Conservation (phyloP, 2,329 filamentous ascomycete species). For the Hyphodiscus sp. region DNA sequence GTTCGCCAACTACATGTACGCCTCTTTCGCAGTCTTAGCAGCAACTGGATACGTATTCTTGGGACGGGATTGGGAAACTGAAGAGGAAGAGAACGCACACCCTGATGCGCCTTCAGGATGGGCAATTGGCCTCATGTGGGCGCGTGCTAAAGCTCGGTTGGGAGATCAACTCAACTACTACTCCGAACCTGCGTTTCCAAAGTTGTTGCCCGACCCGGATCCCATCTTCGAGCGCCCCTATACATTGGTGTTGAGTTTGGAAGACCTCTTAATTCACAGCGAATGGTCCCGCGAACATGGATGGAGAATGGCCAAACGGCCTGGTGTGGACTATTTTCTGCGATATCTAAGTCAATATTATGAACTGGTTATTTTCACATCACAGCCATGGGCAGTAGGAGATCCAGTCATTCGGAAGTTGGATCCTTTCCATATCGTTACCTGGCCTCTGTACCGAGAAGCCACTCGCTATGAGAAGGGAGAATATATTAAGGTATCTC, state of each 20-base stretch:
- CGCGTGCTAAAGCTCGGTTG: slow-evolving; percentile 69
- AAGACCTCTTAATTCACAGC: slow-evolving; percentile 90
- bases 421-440: slow-evolving; percentile 90
- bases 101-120: slow-evolving; percentile 73
- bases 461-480: slow-evolving; percentile 96
- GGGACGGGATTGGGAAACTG: slow-evolving; percentile 77
- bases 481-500: slow-evolving; percentile 83
- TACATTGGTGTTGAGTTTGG: slow-evolving; percentile 85
- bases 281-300: slow-evolving; percentile 93
- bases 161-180: slow-evolving; percentile 81
- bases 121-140: slow-evolving; percentile 69
- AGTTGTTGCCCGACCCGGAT: slow-evolving; percentile 79
- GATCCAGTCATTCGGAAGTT: slow-evolving; percentile 88
- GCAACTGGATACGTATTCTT: slow-evolving; percentile 55
- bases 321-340: slow-evolving; percentile 94
- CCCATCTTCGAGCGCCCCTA: slow-evolving; percentile 79
- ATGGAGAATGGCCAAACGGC: slow-evolving; percentile 91
- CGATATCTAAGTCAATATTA: slow-evolving; percentile 97
- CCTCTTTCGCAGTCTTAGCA: slow-evolving; percentile 50
- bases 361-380: slow-evolving; percentile 93
- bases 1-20: slow-evolving; percentile 70
- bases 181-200: slow-evolving; percentile 90
- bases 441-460: slow-evolving; percentile 91
- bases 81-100: slow-evolving; percentile 64
- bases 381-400: slow-evolving; percentile 73